Base-by-base conservation (phyloP, 2,329 filamentous ascomycete species). In the Pseudogymnoascus pannorum region DNA sequence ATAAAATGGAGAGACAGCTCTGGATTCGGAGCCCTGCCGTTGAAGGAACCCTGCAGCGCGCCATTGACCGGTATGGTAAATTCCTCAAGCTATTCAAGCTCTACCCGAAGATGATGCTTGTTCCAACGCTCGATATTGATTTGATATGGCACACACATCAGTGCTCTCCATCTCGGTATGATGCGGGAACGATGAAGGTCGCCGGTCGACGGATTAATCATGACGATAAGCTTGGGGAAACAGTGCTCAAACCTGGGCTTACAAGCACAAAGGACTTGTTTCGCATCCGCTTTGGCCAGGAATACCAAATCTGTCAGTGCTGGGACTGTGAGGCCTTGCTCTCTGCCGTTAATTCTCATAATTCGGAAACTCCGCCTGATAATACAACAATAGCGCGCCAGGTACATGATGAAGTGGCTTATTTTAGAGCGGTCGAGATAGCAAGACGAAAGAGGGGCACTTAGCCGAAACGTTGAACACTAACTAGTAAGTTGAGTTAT, bases 61-160 rank as follows among this genome's bases (percentile, higher is more conserved):
- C 73, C 3, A 66, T 73, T 2, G 64, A 66, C 2, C 73, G 77
- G 2, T 80, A 80, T 62, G 63, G 64, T 12, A 70, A 72, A 29
- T 78, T 77, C 61, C 65, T 77, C 36, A 65, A 65, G 8, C 69
- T 78, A 2, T 64, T 77, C 38, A 67, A 65, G 31, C 61, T 66
- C 0, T 66, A 73, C 59, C 67, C 68, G 4, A 60, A 61, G 5
- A 68, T 24, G 8, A 72, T 70, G 12, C 62, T 75, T 3, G 75
- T 77, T 2, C 76, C 77, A 0, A 77, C 76, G 0, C 64, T 76
- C 4, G 76, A 77, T 62, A 72, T 78, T 16, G 76, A 78, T 62
- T 67, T 78, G 0, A 72, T 71, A 0, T 78, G 76, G 77, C 75
- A 78, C 57, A 78, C 77, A 0, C 75, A 78, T 58, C 76, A 77